Conservation (phyloP, 768 basidiomycete genomes). For the Tylopilus sp. region DNA sequence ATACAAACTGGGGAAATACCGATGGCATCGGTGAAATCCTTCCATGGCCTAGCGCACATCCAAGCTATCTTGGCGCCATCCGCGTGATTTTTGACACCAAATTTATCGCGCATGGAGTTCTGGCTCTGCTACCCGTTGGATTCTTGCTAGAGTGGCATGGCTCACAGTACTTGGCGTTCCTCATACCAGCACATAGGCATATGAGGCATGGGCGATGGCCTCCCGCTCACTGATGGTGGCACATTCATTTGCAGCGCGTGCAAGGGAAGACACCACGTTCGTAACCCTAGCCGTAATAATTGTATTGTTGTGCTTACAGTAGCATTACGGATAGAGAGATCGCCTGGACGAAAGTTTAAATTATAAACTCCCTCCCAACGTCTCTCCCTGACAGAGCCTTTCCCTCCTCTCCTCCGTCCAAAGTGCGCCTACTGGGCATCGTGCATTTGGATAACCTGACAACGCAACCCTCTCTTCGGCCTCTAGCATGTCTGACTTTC, state of each 20-base stretch:
- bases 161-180: not conserved
- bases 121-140: not conserved
- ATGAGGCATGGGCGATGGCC: constrained; percentile 1
- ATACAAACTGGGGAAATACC: constrained; percentile 3
- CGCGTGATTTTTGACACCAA: constrained; percentile 1
- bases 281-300: constrained; percentile 18
- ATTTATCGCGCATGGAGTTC: not conserved
- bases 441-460: not conserved
- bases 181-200: not conserved
- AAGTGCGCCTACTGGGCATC: not conserved
- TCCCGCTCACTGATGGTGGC: constrained; percentile 16
- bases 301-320: constrained; percentile 11
- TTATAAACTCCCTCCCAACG: constrained; percentile 11
- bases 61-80: not conserved
- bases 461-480: not conserved
- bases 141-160: not conserved
- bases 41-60: not conserved
- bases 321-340: constrained; percentile 12
- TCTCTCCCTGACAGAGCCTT: not conserved
- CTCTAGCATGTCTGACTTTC: constrained; percentile 58
- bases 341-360: constrained; percentile 10
- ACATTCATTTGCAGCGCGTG: constrained; percentile 16
- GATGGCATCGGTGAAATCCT: not conserved
- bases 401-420: not conserved
- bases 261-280: constrained; percentile 7